These are phyloP conservation scores for Henckelia pumila DNA, from an alignment of 257 asterid genomes.

Conservation along the genomic window DNA sequence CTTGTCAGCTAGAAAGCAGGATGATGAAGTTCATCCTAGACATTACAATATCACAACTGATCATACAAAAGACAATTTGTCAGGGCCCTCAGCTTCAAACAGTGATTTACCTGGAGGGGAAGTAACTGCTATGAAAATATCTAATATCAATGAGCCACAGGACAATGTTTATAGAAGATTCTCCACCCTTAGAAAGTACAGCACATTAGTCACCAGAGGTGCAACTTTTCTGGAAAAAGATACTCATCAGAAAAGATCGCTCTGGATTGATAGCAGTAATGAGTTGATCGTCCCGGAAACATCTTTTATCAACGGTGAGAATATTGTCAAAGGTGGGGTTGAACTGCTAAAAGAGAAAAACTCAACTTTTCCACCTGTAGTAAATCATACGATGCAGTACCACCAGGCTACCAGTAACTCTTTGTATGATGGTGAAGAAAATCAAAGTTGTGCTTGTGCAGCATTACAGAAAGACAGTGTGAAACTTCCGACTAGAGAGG, in stretches of 20 bases:
- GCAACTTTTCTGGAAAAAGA: constrained; percentile 27
- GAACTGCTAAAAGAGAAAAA: constrained; percentile 30
- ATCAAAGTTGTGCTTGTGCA: constrained; percentile 27
- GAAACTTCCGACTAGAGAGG: constrained; percentile 27
- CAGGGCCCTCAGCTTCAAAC: constrained; percentile 28
- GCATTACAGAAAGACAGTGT: constrained; percentile 30
- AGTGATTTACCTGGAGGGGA: constrained; percentile 31
- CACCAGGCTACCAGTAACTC: constrained; percentile 28
- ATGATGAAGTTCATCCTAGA: constrained; percentile 23
- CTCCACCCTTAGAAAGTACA: constrained; percentile 48
- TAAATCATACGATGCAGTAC: constrained; percentile 23
- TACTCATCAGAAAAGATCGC: constrained; percentile 26
- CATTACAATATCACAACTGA: constrained; percentile 26
- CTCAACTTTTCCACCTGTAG: constrained; percentile 25
- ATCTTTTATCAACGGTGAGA: constrained; percentile 22
- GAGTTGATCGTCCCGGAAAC: constrained; percentile 32
- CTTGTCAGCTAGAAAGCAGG: constrained; percentile 34
- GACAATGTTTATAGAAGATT: constrained; percentile 40
- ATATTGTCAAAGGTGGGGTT: constrained; percentile 29
- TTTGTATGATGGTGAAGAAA: constrained; percentile 32
- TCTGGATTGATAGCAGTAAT: constrained; percentile 24
- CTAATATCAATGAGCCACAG: constrained; percentile 32
- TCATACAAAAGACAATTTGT: constrained; percentile 26
- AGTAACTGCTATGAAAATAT: constrained; percentile 24
- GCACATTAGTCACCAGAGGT: constrained; percentile 35